Conservation (phyloP, 2,329 filamentous ascomycete species). For the Ceratocystis huliohia region DNA sequence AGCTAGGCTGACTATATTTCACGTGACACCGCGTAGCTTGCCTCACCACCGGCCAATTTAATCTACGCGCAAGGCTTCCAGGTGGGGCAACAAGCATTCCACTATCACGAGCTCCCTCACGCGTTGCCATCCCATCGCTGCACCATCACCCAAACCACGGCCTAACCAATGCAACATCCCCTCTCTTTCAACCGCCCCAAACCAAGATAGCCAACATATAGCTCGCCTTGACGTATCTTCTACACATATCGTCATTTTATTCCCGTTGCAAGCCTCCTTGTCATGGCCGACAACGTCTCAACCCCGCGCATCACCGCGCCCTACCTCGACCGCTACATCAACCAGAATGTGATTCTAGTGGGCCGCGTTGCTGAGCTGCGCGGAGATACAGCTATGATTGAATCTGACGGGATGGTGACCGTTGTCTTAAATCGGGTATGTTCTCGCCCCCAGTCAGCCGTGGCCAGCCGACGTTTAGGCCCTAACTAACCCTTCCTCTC, state of each 20-base stretch:
- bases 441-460: background rate
- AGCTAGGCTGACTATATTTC: background rate
- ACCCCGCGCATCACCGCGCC: constrained; percentile 72
- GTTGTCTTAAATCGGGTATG: constrained; percentile 60
- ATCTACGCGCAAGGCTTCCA: background rate
- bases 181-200: too few species aligned
- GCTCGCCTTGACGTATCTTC: background rate
- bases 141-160: background rate
- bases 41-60: background rate
- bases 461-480: background rate
- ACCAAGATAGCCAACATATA: background rate
- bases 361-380: constrained; percentile 74
- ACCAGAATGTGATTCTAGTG: constrained; percentile 66
- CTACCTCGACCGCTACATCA: constrained; percentile 65
- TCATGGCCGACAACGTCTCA: constrained; percentile 47
- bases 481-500: background rate
- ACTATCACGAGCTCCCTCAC: too few species aligned
- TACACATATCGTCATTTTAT: background rate
- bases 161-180: background rate
- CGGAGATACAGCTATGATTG: constrained; percentile 67
- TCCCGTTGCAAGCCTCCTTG: background rate
- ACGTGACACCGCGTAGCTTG: background rate
- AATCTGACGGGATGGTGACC: constrained; percentile 65
- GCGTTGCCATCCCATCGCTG: too few species aligned
- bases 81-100: background rate